phyloP scores from a whole-genome alignment of 441 rosid species.

The Eutrema salsugineum region DNA sequence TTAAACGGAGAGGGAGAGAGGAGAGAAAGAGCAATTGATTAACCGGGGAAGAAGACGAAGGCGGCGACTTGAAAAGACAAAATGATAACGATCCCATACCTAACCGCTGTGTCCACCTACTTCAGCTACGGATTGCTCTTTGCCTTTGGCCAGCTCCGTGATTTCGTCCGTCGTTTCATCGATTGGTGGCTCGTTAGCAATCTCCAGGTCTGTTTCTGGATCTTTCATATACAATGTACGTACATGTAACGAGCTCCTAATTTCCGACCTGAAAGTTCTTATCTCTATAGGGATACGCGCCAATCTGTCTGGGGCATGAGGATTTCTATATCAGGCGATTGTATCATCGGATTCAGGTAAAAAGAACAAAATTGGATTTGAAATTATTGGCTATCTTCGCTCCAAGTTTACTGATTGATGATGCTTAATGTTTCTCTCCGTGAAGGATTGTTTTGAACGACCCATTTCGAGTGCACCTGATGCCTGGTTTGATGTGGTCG shows the following conservation, averaged over 20 bases:
- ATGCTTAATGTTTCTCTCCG: not conserved
- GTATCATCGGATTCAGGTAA: constrained; percentile 83
- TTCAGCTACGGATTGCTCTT: constrained; percentile 86
- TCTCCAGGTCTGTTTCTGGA: constrained; percentile 50
- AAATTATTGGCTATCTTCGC: not conserved
- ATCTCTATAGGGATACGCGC: constrained; percentile 62
- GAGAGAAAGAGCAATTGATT: not conserved
- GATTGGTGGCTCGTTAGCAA: constrained; percentile 56
- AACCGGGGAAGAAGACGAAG: not conserved
- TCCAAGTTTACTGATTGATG: not conserved
- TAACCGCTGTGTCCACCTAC: constrained; percentile 76
- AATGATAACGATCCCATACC: constrained; percentile 81
- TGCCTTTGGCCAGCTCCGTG: constrained; percentile 83
- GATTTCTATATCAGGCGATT: constrained; percentile 75
- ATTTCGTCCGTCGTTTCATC: constrained; percentile 67
- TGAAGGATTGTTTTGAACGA: constrained; percentile 86
- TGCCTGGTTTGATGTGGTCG: constrained; percentile 87
- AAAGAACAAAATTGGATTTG: not conserved
- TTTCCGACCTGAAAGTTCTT: not conserved
- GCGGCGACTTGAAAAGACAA: not conserved
- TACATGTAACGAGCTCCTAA: not conserved
- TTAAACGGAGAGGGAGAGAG: not conserved
- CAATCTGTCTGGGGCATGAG: constrained; percentile 74
- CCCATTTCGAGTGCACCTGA: constrained; percentile 90
- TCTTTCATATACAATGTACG: not conserved